Conservation (phyloP, 2,329 filamentous ascomycete species). For the Epichloe sylvatica region DNA sequence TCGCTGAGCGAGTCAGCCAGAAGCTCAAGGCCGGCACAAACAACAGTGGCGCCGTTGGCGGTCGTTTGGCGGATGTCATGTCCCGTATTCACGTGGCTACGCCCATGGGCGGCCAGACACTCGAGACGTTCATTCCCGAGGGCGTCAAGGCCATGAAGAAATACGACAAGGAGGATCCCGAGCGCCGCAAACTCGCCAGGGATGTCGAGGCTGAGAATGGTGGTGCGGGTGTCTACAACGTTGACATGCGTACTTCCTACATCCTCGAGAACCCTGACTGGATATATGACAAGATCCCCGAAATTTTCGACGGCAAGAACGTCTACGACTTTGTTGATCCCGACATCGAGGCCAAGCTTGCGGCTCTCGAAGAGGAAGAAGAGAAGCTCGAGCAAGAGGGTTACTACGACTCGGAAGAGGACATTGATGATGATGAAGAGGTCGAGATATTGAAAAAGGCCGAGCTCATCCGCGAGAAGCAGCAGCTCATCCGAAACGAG, state of each 20-base stretch:
- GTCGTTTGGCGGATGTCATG: constrained; percentile 78
- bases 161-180: constrained; percentile 82
- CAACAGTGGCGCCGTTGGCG: constrained; percentile 59
- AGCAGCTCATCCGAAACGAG: constrained; percentile 81
- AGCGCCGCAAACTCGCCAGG: constrained; percentile 63
- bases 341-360: constrained; percentile 87
- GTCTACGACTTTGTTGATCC: constrained; percentile 95
- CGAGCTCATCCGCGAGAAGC: constrained; percentile 89
- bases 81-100: constrained; percentile 93
- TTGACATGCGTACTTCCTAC: constrained; percentile 83
- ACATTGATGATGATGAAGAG: constrained; percentile 78
- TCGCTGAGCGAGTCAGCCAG: constrained; percentile 85
- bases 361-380: constrained; percentile 87
- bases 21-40: constrained; percentile 88
- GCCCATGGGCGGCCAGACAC: constrained; percentile 65
- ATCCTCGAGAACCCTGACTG: constrained; percentile 76
- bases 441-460: constrained; percentile 83
- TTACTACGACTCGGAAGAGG: constrained; percentile 76
- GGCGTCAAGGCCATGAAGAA: constrained; percentile 68
- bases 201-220: constrained; percentile 88
- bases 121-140: constrained; percentile 80
- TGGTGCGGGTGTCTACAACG: constrained; percentile 88
- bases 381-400: constrained; percentile 83
- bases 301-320: constrained; percentile 90
- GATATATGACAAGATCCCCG: constrained; percentile 93